A percentile compares a stretch with the other conserved stretches of the same genome.
Conservation (phyloP, 2,329 filamentous ascomycete genomes). For the Hyphodiscus sp. region DNA sequence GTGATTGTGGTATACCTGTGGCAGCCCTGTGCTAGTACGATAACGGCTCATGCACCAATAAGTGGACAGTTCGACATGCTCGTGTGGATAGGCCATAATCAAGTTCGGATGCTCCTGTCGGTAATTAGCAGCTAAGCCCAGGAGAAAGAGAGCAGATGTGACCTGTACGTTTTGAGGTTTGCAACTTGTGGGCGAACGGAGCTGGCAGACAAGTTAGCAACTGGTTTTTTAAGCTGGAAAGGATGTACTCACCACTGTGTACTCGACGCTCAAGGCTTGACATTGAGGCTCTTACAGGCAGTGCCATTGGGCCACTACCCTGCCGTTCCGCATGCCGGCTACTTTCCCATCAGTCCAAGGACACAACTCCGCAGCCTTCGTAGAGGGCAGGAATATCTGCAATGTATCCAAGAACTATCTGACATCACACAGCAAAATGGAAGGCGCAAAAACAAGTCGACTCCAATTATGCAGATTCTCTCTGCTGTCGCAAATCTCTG, state of each 20-base stretch:
- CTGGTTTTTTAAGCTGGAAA: constrained; percentile 1
- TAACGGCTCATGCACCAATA: not conserved
- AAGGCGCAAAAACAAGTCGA: not conserved
- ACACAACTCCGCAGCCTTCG: constrained; percentile 1
- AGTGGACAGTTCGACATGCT: not conserved
- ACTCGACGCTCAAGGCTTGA: constrained; percentile 5
- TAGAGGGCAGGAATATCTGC: constrained; percentile 1
- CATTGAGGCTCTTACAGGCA: constrained; percentile 8
- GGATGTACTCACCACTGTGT: constrained; percentile 4
- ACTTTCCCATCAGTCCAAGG: constrained; percentile 8
- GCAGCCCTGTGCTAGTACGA: not conserved
- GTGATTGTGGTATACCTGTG: too few species aligned
- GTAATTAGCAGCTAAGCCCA: too few species aligned
- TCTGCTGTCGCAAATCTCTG: constrained; percentile 8
- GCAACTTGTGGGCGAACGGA: not conserved
- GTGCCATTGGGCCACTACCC: constrained; percentile 8
- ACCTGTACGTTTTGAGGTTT: not conserved
- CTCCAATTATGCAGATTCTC: not conserved
- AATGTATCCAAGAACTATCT: not conserved
- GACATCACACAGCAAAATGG: not conserved
- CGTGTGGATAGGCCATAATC: not conserved
- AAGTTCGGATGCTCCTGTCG: not conserved
- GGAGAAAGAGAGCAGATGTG: too few species aligned
- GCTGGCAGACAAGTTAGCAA: constrained; percentile 1
- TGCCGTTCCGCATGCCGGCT: constrained; percentile 4